Evolutionary conservation across 2,329 filamentous ascomycete genomes (phyloP), one percentile per base, ranked within the genome.

Genomic region (Samsoniella hepiali): DNA sequence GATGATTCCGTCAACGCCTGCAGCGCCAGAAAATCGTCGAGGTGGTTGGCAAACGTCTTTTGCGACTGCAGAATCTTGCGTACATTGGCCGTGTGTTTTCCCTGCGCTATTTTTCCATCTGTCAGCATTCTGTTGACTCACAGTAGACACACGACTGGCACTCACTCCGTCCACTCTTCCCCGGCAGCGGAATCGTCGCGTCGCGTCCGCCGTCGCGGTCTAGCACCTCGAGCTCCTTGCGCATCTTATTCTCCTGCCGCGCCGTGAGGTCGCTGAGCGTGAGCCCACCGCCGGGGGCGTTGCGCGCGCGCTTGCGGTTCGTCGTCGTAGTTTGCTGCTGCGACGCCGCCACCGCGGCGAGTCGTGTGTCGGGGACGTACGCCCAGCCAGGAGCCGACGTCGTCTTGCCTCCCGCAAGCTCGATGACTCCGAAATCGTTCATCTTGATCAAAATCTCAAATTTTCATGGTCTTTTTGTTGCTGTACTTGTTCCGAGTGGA

Each of bases 351-450:
- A 36, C 27, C 31, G 38, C 53, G 62, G 85, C 82, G 63, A 84
- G 82, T 49, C 75, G 83, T 73, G 84, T 88, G 72, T 97, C 91
- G 36, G 93, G 88, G 1, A 97, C 91, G 74, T 97, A 97, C 13
- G 92, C 92, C 90, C 93, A 98, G 71, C 94, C 94, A 1, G 94
- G 93, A 1, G 91, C 90, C 51, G 84, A 81, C 51, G 86, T 85
- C 17, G 87, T 87, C 65, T 86, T 87, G 34, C 87, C 80, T 71
- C 86, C 87, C 42, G 91, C 90, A 63, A 97, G 81, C 69, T 96
- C 89, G 76, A 96, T 88, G 70, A 98, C 91, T 70, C 91, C 89
- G 68, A 89, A 89, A 70, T 88, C 86, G 72, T 86, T 84, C 83
- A 87, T 88, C 5, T 51, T 44, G n/a, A 31, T 65, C 53, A 57